These are phyloP conservation scores for Mortierella sp. DNA, from an alignment of 371 early-diverging fungal species.

Conservation along the genomic window DNA sequence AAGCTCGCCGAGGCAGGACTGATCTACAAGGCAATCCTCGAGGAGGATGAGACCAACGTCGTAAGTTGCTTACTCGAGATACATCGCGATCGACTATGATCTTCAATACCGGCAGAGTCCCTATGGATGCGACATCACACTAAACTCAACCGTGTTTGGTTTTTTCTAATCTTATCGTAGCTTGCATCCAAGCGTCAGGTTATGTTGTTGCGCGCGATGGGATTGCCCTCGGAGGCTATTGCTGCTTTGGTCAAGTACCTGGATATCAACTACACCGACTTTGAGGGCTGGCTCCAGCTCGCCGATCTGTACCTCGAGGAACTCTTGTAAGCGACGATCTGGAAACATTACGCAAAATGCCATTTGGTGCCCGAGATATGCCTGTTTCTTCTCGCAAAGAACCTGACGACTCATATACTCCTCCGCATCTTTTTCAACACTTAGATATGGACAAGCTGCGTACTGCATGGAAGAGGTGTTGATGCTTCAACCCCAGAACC, in stretches of 20 bases:
- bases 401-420: neutral
- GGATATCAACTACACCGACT: constrained; percentile 86
- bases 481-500: constrained; percentile 85
- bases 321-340: constrained; percentile 63
- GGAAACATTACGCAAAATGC: neutral
- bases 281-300: constrained; percentile 91
- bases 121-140: too few relatives aligned
- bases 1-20: constrained; percentile 73
- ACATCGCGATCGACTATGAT: too few relatives aligned
- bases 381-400: neutral
- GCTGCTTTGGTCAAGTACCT: constrained; percentile 78
- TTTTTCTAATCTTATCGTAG: constrained; percentile 45
- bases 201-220: constrained; percentile 77
- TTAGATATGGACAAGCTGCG: constrained; percentile 82
- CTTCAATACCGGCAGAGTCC: too few relatives aligned
- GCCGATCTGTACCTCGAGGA: constrained; percentile 77
- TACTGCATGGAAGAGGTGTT: constrained; percentile 93
- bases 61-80: constrained; percentile 49
- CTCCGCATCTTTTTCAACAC: neutral
- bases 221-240: constrained; percentile 80
- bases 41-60: constrained; percentile 77
- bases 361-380: neutral
- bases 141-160: neutral
- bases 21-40: constrained; percentile 73
- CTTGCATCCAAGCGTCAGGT: constrained; percentile 80